Evolutionary conservation across 305 asterid species (phyloP), one percentile per base, ranked within the genome.

Genomic region (Rubia peregrina): DNA sequence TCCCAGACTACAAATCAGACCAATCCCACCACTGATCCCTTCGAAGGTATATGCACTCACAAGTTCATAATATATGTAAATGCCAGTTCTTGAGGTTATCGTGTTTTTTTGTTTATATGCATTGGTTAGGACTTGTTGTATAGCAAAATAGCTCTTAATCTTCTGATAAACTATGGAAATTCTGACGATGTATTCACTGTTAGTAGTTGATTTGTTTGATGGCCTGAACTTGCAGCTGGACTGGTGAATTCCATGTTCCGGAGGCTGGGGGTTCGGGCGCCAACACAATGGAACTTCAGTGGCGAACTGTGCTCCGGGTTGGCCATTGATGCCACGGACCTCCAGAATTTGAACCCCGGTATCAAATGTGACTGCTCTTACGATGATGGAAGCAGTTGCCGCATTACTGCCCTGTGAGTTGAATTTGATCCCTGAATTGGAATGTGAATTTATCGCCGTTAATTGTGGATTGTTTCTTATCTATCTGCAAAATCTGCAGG

Each of bases 311-410:
- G 96, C 79, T 80, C 80, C 21, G 96, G 96, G 13, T 44, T 71
- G 24, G 94, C 95, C 65, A 74, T 71, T 16, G 92, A 84, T 68
- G 6, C 72, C 82, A 84, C 90, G 24, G 7, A 17, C 4, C 69
- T 90, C 26, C 43, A 7, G 2, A 14, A 7, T 19, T 1, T 80
- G 13, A 89, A 85, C 80, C 96, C 95, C 0, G 92, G 87, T 13
- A 81, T 92, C 68, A 92, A 83, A 79, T 92, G 98, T 41, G 85
- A 79, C 26, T 92, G 98, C 85, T 70, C 84, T 57, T 75, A n/a
- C 59, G 71, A 67, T 48, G 78, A 70, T 51, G 13, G 68, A 59
- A 69, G 91, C 17, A 65, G 57, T 62, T 92, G 98, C 79, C 97
- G 71, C 77, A 79, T 92, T 51, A 87, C 86, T 61, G 84, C 71